Evolutionary conservation across 495 filamentous ascomycete species (phyloP).

Genomic region (Lasiosphaeriaceae sp.): DNA sequence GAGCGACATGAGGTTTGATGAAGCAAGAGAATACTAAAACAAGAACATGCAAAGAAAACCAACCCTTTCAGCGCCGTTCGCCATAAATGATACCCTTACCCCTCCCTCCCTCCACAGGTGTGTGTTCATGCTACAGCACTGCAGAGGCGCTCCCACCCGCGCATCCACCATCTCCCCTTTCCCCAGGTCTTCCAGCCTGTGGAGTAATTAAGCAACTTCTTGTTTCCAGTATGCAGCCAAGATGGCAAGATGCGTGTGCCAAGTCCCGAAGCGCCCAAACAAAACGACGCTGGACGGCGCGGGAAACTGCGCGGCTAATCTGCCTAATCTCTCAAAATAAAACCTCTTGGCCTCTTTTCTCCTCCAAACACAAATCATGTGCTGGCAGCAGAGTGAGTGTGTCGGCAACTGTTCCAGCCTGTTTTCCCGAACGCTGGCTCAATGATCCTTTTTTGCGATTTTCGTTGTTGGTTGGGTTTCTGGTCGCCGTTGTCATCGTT

Average conservation of each 20-base stretch:
- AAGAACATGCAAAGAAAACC: no score
- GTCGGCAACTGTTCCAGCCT: not conserved
- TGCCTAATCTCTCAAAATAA: not conserved
- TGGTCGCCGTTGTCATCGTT: not conserved
- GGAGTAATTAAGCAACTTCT: not conserved
- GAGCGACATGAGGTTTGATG: no score
- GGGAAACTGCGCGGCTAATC: not conserved
- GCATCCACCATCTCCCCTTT: not conserved
- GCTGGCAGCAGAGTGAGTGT: not conserved
- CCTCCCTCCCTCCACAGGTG: not conserved
- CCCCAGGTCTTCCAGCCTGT: not conserved
- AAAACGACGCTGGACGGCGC: not conserved
- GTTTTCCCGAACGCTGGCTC: not conserved
- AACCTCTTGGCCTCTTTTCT: not conserved
- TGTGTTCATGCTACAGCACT: not conserved
- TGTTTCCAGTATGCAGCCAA: not conserved
- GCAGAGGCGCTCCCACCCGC: not conserved
- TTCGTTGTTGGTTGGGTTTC: not conserved
- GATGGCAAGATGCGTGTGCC: slow-evolving; percentile 1
- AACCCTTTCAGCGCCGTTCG: no score
- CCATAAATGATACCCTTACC: not conserved
- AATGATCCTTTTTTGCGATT: not conserved
- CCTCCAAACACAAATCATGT: not conserved
- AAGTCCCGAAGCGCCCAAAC: not conserved
- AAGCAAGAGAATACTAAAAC: no score